Evolutionary conservation across 2,329 filamentous ascomycete genomes (phyloP).

Genomic region (Colletotrichum sp.): DNA sequence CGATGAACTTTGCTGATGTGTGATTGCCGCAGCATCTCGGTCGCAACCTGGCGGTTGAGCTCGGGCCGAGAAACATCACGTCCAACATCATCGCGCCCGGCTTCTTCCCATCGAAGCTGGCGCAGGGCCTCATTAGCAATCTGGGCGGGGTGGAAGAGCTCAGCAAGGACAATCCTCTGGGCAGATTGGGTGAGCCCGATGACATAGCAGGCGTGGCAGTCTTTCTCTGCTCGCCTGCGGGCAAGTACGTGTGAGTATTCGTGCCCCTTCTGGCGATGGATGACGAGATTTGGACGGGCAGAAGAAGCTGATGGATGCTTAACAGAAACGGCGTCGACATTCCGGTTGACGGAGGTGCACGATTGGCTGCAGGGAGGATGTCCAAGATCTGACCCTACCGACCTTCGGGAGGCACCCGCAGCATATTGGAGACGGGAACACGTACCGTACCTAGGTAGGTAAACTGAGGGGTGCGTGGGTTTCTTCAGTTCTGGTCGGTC

Average conservation of each 20-base stretch:
- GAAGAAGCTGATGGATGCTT: background rate
- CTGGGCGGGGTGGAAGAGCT: slow-evolving; percentile 61
- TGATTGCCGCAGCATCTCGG: slow-evolving; percentile 55
- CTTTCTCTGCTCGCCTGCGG: slow-evolving; percentile 58
- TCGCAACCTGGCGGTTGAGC: slow-evolving; percentile 69
- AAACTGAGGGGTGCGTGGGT: too few species aligned
- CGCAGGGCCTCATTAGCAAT: slow-evolving; percentile 66
- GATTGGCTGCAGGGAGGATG: slow-evolving; percentile 31
- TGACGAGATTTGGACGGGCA: background rate
- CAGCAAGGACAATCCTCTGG: slow-evolving; percentile 56
- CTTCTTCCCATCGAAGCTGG: slow-evolving; percentile 74
- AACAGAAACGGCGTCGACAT: slow-evolving; percentile 41
- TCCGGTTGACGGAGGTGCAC: slow-evolving; percentile 36
- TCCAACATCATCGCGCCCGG: slow-evolving; percentile 72
- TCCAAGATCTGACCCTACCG: slow-evolving; percentile 25
- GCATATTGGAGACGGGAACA: too few species aligned
- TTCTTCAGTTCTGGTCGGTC: too few species aligned
- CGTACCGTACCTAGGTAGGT: background rate
- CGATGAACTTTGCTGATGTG: background rate
- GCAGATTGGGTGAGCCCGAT: slow-evolving; percentile 59
- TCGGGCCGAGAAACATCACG: slow-evolving; percentile 69
- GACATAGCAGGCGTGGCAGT: slow-evolving; percentile 67
- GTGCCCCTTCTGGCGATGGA: background rate
- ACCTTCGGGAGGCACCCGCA: too few species aligned
- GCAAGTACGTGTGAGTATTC: slow-evolving; percentile 50